A percentile compares a stretch with the other conserved stretches of the same genome.
Conservation (phyloP, 257 asterid species). For the Salvia splendens region DNA sequence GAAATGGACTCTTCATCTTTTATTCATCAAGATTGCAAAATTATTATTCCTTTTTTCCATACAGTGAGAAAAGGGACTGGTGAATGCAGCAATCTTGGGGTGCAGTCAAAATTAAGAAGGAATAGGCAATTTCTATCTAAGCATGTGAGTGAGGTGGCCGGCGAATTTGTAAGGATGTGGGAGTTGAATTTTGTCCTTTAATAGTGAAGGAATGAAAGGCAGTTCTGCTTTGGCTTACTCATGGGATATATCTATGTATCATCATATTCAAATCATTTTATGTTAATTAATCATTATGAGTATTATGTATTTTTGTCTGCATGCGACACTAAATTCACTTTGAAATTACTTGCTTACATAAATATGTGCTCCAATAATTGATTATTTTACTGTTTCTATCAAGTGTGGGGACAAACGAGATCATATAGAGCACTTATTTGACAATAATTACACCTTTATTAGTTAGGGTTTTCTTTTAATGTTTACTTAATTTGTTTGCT, state of each 20-base stretch:
- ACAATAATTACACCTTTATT: conserved; percentile 2
- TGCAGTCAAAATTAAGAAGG: conserved; percentile 43
- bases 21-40: conserved; percentile 14
- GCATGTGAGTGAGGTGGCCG: conserved; percentile 64
- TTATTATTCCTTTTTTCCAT: conserved; percentile 38
- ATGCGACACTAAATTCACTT: background rate
- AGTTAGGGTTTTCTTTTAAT: background rate
- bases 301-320: background rate
- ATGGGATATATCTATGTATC: conserved; percentile 49
- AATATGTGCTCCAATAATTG: background rate
- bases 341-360: background rate
- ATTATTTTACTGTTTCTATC: background rate
- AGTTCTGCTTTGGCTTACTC: conserved; percentile 62
- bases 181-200: conserved; percentile 68
- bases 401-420: too few relatives aligned
- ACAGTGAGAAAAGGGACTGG: conserved; percentile 48
- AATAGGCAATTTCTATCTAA: conserved; percentile 33
- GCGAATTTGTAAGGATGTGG: conserved; percentile 62
- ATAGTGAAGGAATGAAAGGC: conserved; percentile 32
- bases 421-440: too few relatives aligned
- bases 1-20: conserved; percentile 71
- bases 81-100: conserved; percentile 38
- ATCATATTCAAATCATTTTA: conserved; percentile 66
- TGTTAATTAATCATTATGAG: background rate
- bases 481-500: too few relatives aligned